Base-by-base conservation (phyloP, 225 moss, liverwort and hornwort genomes). In the Bryoerythrophyllum caledonicum region DNA sequence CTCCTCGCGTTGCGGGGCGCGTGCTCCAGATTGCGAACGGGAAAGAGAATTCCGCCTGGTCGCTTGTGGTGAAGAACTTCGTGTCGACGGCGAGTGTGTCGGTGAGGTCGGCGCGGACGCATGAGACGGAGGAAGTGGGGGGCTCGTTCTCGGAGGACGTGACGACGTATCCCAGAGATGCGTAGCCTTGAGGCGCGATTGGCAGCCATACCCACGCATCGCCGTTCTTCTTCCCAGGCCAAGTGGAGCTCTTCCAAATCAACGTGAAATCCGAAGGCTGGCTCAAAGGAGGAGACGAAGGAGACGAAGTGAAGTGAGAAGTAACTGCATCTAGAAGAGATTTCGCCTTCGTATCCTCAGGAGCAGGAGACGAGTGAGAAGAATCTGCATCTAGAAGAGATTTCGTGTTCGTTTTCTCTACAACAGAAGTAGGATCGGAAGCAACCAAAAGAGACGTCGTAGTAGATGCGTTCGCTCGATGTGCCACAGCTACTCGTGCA, bases 21-120 rank as follows among this genome's bases (percentile, higher is more conserved):
- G 90, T 91, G 37, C 78, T 86, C 93, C 90, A 96, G 13, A 88
- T 56, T 30, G 82, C 75, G 74, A 96, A 91, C 5, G 86, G 70
- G 10, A 81, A 74, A 8, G 65, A 72, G 30, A 56, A 28, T 16
- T 79, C 82, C 11, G n/a, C 78, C 27, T 17, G 71, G 76, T 2
- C n/a, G n/a, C n/a, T n/a, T n/a, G 82, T 84, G 60, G 81, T 71
- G 86, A 93, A 96, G 40, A 93, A 35, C 3, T 83, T 52, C 9
- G 71, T 56, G 46, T 90, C 86, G 43, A 81, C 75, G 9, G 81
- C 78, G 5, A 84, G 53, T 3, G 46, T 46, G 14, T 91, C 91
- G 1, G 95, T 96, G 34, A 91, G 90, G 75, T 96, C 89, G 28
- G 80, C 79, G 72, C 95, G 82, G 8, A 93, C 91, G 49, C 90